Evolutionary conservation across 441 rosid species (phyloP).

Genomic region (Breynia disticha): DNA sequence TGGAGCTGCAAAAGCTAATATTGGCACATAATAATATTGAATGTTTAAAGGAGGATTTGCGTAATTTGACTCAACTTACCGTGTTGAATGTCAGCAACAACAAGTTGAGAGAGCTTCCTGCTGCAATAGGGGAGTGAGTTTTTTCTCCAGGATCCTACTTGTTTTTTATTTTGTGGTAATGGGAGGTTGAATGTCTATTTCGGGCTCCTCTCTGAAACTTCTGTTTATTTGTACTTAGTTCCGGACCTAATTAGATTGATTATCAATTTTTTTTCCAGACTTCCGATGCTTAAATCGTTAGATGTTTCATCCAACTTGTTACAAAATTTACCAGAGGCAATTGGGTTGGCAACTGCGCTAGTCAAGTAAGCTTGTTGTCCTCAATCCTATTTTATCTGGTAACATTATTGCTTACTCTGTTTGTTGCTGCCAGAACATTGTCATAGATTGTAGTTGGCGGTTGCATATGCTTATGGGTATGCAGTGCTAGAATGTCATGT

Average conservation of each 20-base stretch:
- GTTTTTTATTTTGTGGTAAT: background rate
- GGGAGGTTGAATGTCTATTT: background rate
- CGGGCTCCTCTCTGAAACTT: background rate
- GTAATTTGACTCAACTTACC: conserved; percentile 50
- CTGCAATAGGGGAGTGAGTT: conserved; percentile 80
- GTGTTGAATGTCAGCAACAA: conserved; percentile 83
- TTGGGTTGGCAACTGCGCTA: conserved; percentile 71
- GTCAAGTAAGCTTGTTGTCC: conserved; percentile 53
- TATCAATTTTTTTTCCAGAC: conserved; percentile 36
- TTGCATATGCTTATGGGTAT: background rate
- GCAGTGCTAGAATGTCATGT: too few species aligned
- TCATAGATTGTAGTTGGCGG: background rate
- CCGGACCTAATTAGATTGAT: conserved; percentile 4
- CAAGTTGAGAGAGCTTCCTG: conserved; percentile 59
- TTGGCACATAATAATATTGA: conserved; percentile 85
- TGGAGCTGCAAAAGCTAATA: conserved; percentile 80
- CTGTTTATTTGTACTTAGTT: background rate
- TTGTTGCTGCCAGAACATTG: background rate
- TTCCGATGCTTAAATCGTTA: conserved; percentile 64
- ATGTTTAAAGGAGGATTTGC: conserved; percentile 58
- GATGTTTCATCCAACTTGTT: conserved; percentile 72
- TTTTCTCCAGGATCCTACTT: background rate
- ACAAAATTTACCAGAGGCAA: conserved; percentile 53
- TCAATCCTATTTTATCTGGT: background rate
- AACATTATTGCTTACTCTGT: background rate